Base-by-base conservation (phyloP, 768 basidiomycete genomes). In the Suillus subluteus region DNA sequence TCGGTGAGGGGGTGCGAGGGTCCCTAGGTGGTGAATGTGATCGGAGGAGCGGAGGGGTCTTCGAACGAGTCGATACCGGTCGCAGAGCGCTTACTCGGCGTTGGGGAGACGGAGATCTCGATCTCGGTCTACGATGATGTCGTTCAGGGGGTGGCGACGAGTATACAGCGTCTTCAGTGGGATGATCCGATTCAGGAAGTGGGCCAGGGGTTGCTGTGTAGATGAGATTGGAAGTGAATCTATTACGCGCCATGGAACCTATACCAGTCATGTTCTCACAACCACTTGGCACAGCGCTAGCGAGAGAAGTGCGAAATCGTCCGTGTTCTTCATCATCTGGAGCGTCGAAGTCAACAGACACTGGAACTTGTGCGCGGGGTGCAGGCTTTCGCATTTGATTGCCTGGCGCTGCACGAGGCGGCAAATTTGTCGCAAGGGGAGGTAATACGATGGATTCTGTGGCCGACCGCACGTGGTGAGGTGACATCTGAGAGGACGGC, bases 231-330 rank as follows among this genome's bases (percentile, higher is more conserved):
- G 76, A 68, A 40, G 69, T 32, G 58, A 76, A 72, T 68, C 66
- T 71, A 61, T 65, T 68, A 35, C 78, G 75, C 67, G 70, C 70
- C 43, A 73, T 73, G 7, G 82, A 77, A 38, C 90, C 90, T 37
- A 91, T 69, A 15, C 90, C 90, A 15, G 89, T 91, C 87, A 91
- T 88, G 69, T 91, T 83, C 66, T 86, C 84, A 41, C 77, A 82
- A 55, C 76, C 80, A 56, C 78, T 82, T 26, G 86, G 82, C 37
- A 90, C 81, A 16, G 82, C 82, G 68, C 87, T 89, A 4, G 88
- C 85, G 35, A 87, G 75, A 63, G 84, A 76, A 9, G 81, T 79
- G 23, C 85, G 82, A 54, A 80, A 73, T 41, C 71, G 74, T 52
- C 64, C 71, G 55, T 70, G 74, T 65, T 78, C 75, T 40, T 80